These are phyloP conservation scores for Rhododendron griersonianum DNA, from an alignment of 148 eudicot genomes.

Conservation along the genomic window DNA sequence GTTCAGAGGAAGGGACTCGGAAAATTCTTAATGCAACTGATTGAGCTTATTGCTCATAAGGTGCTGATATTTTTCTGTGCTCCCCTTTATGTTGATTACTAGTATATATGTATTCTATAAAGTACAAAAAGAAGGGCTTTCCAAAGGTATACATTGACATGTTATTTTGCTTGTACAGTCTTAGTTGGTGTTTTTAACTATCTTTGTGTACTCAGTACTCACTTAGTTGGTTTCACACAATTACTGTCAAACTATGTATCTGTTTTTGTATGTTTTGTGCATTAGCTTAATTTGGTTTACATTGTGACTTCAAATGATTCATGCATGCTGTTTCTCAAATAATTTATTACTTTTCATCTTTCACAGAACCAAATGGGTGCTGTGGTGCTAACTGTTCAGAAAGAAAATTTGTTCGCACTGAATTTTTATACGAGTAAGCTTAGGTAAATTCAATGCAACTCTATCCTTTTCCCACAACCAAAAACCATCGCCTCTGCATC, in stretches of 20 bases:
- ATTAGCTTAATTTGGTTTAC: not conserved
- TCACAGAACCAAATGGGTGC: slow-evolving; percentile 80
- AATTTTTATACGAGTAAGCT: slow-evolving; percentile 59
- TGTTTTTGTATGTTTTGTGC: not conserved
- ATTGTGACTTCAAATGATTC: not conserved
- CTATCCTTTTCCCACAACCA: not conserved
- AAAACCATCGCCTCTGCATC: not conserved
- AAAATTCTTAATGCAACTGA: slow-evolving; percentile 74
- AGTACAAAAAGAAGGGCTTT: not conserved
- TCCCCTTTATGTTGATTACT: not conserved
- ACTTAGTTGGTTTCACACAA: not conserved
- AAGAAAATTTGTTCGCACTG: slow-evolving; percentile 63
- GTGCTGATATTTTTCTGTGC: slow-evolving; percentile 22
- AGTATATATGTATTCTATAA: not conserved
- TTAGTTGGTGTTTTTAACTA: not conserved
- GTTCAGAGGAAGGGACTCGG: slow-evolving; percentile 85
- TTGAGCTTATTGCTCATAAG: slow-evolving; percentile 85
- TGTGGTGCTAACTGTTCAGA: slow-evolving; percentile 90
- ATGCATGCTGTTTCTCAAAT: slow-evolving; percentile 2
- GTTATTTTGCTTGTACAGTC: not conserved
- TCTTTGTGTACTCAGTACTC: not conserved
- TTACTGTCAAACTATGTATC: not conserved
- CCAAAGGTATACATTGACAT: not conserved
- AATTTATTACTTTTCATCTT: slow-evolving; percentile 9
- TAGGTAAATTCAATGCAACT: slow-evolving; percentile 30